Evolutionary conservation across 208 protist genomes (phyloP), one percentile per base, ranked within the genome.

Genomic region (Wallacemonas sp.): DNA sequence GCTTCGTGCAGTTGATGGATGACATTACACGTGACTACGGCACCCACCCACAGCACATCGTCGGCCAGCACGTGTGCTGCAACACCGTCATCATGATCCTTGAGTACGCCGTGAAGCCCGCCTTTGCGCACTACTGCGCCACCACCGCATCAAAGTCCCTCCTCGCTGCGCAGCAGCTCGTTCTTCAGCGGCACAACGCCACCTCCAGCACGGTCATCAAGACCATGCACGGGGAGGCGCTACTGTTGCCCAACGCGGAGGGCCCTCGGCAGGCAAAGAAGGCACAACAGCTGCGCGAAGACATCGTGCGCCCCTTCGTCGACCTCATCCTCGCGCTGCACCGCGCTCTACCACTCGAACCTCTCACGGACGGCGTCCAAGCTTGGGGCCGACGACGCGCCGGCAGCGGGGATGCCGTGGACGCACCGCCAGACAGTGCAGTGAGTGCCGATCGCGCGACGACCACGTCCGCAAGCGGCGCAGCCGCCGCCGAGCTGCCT

Each of bases 1-100:
- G 80, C 37, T 76, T 91, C 58, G 53, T 42, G n/a, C 45, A 42
- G 3, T 84, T 91, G 24, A 75, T 93, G 21, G 72, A 77, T 8
- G 22, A 63, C 0, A 63, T 76, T 5, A 59, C 71, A 10, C 72
- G 79, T 41, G 68, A 78, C 21, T 68, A 81, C 63, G 83, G 87
- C 34, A 73, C 65, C 2, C 65, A 71, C 8, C 63, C 81, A 13
- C 81, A 89, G 61, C 42, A 80, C 17, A 46, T 92, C 10, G 74
- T 92, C 22, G 86, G 86, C 19, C 82, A 85, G 54, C 79, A 92
- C 58, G 85, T 95, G 6, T 71, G 76, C 44, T 76, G 76, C 24
- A 95, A 95, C 41, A 62, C 89, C n/a, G 21, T 95, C 17, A 36
- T 86, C 41, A 62, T 90, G 30, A 72, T 84, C 10, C 63, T 95